These are phyloP conservation scores for Marasmius fiardii DNA, from an alignment of 1,284 basidiomycete genomes.

Conservation along the genomic window DNA sequence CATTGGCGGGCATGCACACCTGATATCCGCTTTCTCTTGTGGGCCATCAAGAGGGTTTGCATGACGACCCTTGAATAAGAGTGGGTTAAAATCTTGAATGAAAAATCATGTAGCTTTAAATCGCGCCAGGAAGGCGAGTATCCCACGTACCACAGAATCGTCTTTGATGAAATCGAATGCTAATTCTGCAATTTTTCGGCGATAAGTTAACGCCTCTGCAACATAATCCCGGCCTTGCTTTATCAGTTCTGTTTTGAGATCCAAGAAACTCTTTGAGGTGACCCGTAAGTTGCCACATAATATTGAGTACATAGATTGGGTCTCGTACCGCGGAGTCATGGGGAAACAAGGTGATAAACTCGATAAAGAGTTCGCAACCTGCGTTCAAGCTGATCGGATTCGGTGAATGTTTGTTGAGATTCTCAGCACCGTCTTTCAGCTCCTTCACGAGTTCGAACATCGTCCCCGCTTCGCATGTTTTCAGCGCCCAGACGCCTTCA, in stretches of 20 bases:
- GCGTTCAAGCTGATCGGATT: conserved; percentile 87
- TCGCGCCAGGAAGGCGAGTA: conserved; percentile 4
- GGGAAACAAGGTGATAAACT: conserved; percentile 83
- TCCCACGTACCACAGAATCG: conserved; percentile 71
- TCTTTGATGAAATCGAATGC: conserved; percentile 92
- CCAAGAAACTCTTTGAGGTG: conserved; percentile 62
- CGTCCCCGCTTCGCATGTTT: conserved; percentile 58
- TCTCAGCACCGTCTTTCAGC: conserved; percentile 71
- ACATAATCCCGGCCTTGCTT: conserved; percentile 78
- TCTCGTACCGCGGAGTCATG: conserved; percentile 72
- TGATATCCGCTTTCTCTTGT: conserved; percentile 89
- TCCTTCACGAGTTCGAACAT: conserved; percentile 89
- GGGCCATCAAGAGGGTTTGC: conserved; percentile 86
- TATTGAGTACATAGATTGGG: conserved; percentile 5
- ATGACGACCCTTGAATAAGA: conserved; percentile 96
- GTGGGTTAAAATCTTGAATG: conserved; percentile 84
- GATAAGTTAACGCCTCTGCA: conserved; percentile 78
- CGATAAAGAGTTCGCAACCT: conserved; percentile 88
- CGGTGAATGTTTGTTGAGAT: conserved; percentile 59
- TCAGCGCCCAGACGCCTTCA: too few species aligned
- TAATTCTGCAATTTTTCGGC: conserved; percentile 88
- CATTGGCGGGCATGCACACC: conserved; percentile 26
- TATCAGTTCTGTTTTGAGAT: conserved; percentile 80
- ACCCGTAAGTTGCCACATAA: conserved; percentile 12
- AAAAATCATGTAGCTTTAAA: conserved; percentile 8